Evolutionary conservation across 2,329 filamentous ascomycete species (phyloP).

Genomic region (Kalaharituber pfeilii): DNA sequence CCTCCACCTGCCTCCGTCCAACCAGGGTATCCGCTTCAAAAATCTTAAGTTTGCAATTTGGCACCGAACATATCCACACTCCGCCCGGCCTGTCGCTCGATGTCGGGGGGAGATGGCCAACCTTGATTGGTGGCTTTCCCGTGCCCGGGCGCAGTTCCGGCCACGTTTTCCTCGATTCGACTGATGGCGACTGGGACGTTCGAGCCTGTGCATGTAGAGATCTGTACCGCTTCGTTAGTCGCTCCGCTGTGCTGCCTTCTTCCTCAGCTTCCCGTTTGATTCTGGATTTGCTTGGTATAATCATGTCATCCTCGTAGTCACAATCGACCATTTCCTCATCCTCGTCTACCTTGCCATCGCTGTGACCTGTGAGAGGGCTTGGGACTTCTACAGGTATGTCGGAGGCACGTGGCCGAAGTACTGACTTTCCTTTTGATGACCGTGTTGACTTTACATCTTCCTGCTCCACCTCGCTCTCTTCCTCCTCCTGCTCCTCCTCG

Average conservation of each 20-base stretch:
- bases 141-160: not conserved
- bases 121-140: not conserved
- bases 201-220: not conserved
- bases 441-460: not conserved
- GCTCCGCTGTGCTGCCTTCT: not conserved
- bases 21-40: not conserved
- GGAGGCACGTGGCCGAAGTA: not conserved
- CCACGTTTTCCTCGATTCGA: not conserved
- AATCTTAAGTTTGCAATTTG: not conserved
- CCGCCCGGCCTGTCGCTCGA: not conserved
- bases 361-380: not conserved
- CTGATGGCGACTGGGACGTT: not conserved
- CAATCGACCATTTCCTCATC: not conserved
- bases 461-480: not conserved
- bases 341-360: not conserved
- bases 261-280: not conserved
- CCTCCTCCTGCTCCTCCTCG: not conserved
- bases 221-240: not conserved
- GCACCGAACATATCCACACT: not conserved
- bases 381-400: not conserved
- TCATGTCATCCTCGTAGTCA: not conserved
- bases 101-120: not conserved
- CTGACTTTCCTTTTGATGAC: not conserved
- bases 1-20: conserved; percentile 4
- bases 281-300: not conserved